Percentiles rank a stretch among this genome's conserved stretches.
Conservation (phyloP, 192 early-diverging fungal genomes). For the Backusella tarrabulga region DNA sequence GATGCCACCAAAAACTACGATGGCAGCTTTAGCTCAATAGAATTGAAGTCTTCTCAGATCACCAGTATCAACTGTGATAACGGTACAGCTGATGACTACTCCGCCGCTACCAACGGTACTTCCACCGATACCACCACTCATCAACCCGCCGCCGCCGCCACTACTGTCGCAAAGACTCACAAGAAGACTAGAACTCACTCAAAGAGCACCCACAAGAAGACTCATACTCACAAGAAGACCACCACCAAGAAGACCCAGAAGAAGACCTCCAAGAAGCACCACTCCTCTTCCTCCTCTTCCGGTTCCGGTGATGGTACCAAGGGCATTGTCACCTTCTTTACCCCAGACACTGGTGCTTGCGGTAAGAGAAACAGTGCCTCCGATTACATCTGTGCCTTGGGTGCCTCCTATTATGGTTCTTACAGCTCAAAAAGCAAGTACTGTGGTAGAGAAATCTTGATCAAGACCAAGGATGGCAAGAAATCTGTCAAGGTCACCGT, state of each 20-base stretch:
- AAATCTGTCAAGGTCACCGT: conserved; percentile 37
- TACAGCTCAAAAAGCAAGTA: conserved; percentile 29
- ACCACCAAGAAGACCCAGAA: conserved; percentile 10
- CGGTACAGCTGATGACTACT: not conserved
- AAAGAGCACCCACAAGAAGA: not conserved
- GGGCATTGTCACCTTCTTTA: conserved; percentile 25
- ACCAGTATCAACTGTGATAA: conserved; percentile 4
- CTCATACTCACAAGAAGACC: not conserved
- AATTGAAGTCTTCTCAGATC: not conserved
- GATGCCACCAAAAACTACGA: not conserved
- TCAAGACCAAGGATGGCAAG: conserved; percentile 33
- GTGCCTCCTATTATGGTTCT: conserved; percentile 32
- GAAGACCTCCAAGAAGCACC: not conserved
- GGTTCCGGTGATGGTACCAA: not conserved
- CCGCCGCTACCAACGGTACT: not conserved
- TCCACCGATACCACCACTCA: not conserved
- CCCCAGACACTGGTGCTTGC: conserved; percentile 34
- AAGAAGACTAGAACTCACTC: not conserved
- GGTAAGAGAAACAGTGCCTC: conserved; percentile 18
- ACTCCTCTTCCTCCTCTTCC: not conserved
- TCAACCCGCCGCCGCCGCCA: not conserved
- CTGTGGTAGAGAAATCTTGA: conserved; percentile 39
- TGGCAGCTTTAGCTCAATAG: not conserved
- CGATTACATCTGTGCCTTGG: conserved; percentile 24
- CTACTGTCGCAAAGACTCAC: not conserved